These are phyloP conservation scores for Colletotrichum orbiculare DNA, from an alignment of 2,329 filamentous ascomycete species.

Conservation along the genomic window DNA sequence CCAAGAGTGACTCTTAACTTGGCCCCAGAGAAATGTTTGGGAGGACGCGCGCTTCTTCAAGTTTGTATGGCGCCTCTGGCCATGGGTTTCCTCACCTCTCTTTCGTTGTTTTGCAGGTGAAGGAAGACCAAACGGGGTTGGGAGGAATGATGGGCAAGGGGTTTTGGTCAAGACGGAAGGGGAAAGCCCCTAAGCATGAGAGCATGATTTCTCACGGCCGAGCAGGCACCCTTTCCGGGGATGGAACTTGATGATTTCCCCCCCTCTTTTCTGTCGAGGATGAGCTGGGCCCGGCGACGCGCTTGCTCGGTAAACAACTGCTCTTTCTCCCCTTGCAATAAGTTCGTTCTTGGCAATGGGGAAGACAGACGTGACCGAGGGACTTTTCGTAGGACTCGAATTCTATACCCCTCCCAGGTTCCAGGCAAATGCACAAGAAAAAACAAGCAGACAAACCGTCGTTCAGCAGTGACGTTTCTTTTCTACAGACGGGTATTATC, in stretches of 20 bases:
- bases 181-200: constrained; percentile 25
- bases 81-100: constrained; percentile 37
- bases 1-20: constrained; percentile 2
- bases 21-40: constrained; percentile 10
- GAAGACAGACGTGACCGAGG: constrained; percentile 4
- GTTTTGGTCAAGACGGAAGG: constrained; percentile 9
- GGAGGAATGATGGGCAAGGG: neutral
- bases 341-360: constrained; percentile 1
- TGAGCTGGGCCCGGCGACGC: constrained; percentile 17
- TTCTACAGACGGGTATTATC: neutral
- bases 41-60: constrained; percentile 35
- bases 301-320: neutral
- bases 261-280: constrained; percentile 18
- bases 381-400: constrained; percentile 31
- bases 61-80: constrained; percentile 38
- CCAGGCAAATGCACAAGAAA: constrained; percentile 28
- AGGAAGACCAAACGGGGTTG: constrained; percentile 4
- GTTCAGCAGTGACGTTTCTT: constrained; percentile 25
- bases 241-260: constrained; percentile 31
- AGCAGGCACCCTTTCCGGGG: constrained; percentile 27
- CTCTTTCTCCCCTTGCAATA: constrained; percentile 1
- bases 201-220: constrained; percentile 36
- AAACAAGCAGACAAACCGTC: constrained; percentile 10
- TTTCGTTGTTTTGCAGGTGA: constrained; percentile 37
- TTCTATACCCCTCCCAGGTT: constrained; percentile 30